These are phyloP conservation scores for Jasminum sambac DNA, from an alignment of 257 asterid species.

Conservation along the genomic window DNA sequence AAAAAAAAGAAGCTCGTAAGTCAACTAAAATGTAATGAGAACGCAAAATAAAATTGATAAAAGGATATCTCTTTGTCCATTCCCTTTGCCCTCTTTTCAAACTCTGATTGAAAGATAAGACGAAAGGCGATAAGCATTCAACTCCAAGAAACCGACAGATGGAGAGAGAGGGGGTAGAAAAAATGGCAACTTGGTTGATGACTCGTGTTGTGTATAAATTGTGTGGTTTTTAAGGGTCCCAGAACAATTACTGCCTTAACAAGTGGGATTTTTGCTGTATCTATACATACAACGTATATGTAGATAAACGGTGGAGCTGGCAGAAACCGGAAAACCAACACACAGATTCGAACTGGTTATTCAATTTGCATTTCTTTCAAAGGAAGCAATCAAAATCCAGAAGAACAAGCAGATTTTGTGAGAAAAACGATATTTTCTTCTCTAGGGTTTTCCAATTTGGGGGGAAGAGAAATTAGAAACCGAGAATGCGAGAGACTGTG, in stretches of 20 bases:
- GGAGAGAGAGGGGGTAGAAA: not conserved
- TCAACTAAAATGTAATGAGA: not conserved
- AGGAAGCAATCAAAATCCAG: not conserved
- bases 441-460: not conserved
- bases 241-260: conserved; percentile 24
- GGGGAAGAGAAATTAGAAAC: not conserved
- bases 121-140: conserved; percentile 22
- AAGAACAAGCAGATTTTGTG: not conserved
- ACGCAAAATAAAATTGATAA: not conserved
- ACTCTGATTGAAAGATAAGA: conserved; percentile 18
- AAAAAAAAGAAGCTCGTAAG: too few relatives aligned
- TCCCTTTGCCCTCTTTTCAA: conserved; percentile 15
- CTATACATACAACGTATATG: not conserved
- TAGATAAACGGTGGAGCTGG: not conserved
- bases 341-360: not conserved
- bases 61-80: not conserved
- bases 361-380: not conserved
- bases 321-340: not conserved
- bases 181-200: conserved; percentile 32
- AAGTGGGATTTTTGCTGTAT: conserved; percentile 23
- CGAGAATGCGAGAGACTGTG: conserved; percentile 38
- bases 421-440: not conserved
- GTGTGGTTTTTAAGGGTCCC: not conserved
- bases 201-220: conserved; percentile 16
- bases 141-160: conserved; percentile 17